Conservation (phyloP, 805 yeast species). For the Henningerozyma blattae region DNA sequence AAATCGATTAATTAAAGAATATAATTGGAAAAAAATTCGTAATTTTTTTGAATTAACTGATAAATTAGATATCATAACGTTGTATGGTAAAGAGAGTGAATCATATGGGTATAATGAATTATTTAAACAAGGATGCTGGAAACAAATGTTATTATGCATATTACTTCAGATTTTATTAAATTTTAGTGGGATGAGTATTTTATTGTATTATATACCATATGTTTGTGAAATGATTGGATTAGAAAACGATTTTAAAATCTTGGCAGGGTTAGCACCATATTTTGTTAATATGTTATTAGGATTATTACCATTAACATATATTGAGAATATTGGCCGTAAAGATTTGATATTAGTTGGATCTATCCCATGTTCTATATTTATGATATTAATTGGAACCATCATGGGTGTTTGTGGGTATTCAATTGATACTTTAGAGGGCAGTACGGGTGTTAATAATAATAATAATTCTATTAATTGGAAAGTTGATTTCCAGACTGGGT, state of each 20-base stretch:
- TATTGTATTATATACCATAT: conserved; percentile 33
- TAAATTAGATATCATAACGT: conserved; percentile 10
- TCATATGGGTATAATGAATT: conserved; percentile 15
- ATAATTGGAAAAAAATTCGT: conserved; percentile 3
- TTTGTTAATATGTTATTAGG: conserved; percentile 31
- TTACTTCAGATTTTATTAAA: conserved; percentile 32
- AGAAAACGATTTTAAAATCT: conserved; percentile 22
- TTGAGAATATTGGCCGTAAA: conserved; percentile 36
- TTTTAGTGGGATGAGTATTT: conserved; percentile 31
- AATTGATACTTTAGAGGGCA: conserved; percentile 22
- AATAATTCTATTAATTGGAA: conserved; percentile 28
- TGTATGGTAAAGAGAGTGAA: conserved; percentile 5
- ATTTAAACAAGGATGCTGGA: conserved; percentile 24
- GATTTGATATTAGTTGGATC: conserved; percentile 36
- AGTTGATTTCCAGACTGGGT: conserved; percentile 29
- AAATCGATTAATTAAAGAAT: conserved; percentile 23
- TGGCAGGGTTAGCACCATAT: conserved; percentile 30
- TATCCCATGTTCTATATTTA: conserved; percentile 26
- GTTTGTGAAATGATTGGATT: conserved; percentile 39
- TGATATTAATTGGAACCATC: conserved; percentile 24
- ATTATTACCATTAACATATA: conserved; percentile 30
- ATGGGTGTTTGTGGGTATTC: conserved; percentile 27
- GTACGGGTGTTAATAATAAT: too few species aligned
- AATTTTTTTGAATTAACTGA: conserved; percentile 3
- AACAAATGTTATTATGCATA: conserved; percentile 28